phyloP scores from a whole-genome alignment of 2,329 filamentous ascomycete species.

The Microdochium paspali region DNA sequence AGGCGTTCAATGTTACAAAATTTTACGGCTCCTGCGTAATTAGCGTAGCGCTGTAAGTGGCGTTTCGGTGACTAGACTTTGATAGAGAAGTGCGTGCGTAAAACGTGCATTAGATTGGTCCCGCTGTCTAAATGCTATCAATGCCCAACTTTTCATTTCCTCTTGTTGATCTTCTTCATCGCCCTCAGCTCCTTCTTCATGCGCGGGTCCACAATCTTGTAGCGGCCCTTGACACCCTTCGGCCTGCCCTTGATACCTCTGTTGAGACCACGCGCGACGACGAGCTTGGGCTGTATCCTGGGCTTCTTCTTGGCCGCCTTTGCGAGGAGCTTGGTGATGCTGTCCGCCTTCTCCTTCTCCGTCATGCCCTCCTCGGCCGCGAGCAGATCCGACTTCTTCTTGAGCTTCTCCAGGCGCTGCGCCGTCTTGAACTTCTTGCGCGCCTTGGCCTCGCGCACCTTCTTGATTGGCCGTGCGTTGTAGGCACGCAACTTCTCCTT shows the following conservation, averaged over 20 bases:
- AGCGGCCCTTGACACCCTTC: slow-evolving; percentile 86
- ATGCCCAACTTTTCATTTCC: slow-evolving; percentile 17
- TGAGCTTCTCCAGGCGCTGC: slow-evolving; percentile 83
- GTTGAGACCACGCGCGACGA: slow-evolving; percentile 80
- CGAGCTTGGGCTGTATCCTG: slow-evolving; percentile 72
- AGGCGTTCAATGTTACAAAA: not conserved
- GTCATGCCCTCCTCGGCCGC: slow-evolving; percentile 85
- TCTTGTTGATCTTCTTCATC: slow-evolving; percentile 70
- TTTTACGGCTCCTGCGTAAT: too few species aligned
- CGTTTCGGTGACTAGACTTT: not conserved
- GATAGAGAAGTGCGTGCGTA: not conserved
- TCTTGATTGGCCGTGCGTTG: slow-evolving; percentile 97
- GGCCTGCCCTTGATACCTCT: slow-evolving; percentile 79
- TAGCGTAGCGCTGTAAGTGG: too few species aligned
- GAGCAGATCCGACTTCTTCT: slow-evolving; percentile 91
- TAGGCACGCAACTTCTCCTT: slow-evolving; percentile 88
- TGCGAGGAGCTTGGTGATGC: slow-evolving; percentile 72
- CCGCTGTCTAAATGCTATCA: not conserved
- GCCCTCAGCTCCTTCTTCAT: slow-evolving; percentile 95
- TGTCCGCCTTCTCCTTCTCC: slow-evolving; percentile 89
- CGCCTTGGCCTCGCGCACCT: slow-evolving; percentile 92
- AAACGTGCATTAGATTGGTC: not conserved
- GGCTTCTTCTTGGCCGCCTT: slow-evolving; percentile 82
- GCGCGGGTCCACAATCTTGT: slow-evolving; percentile 91
- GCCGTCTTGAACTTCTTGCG: slow-evolving; percentile 96